Evolutionary conservation across 805 yeast genomes (phyloP).

Genomic region (Candida hungchunana): DNA sequence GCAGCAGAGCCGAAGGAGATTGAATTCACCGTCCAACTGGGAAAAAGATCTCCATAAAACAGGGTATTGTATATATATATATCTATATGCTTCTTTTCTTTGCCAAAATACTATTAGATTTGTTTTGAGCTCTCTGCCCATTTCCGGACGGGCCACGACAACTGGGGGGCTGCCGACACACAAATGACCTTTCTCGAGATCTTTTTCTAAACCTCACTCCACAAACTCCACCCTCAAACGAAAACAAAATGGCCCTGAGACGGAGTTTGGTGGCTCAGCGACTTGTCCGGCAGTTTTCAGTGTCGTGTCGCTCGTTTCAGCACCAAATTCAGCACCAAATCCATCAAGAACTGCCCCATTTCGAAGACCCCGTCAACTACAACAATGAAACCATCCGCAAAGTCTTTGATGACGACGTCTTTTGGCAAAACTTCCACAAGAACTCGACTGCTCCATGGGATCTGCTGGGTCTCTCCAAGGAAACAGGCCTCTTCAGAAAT

Average conservation of each 20-base stretch:
- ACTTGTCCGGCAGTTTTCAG: neutral
- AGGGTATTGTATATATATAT: neutral
- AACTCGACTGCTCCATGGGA: conserved; percentile 7
- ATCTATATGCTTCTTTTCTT: neutral
- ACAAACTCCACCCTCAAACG: too few species aligned
- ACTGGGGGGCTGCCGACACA: too few species aligned
- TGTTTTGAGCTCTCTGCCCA: neutral
- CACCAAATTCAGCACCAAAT: neutral
- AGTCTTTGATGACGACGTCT: conserved; percentile 58
- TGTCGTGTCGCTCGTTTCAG: neutral
- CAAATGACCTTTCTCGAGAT: too few species aligned
- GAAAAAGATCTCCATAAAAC: conserved; percentile 2
- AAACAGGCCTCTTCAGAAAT: conserved; percentile 71
- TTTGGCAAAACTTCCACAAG: conserved; percentile 48
- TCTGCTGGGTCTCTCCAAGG: conserved; percentile 14
- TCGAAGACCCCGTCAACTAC: conserved; percentile 7
- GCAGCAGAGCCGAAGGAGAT: conserved; percentile 4
- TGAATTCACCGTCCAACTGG: conserved; percentile 13
- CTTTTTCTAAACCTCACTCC: too few species aligned
- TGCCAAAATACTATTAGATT: neutral
- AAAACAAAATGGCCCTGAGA: too few species aligned
- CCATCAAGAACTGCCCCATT: too few species aligned
- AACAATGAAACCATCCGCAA: conserved; percentile 32
- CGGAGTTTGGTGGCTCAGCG: too few species aligned
- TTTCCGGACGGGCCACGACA: too few species aligned